A percentile compares a stretch with the other conserved stretches of the same genome.
phyloP scores from a whole-genome alignment of 1,284 basidiomycete genomes.

The Mycena citricolor region DNA sequence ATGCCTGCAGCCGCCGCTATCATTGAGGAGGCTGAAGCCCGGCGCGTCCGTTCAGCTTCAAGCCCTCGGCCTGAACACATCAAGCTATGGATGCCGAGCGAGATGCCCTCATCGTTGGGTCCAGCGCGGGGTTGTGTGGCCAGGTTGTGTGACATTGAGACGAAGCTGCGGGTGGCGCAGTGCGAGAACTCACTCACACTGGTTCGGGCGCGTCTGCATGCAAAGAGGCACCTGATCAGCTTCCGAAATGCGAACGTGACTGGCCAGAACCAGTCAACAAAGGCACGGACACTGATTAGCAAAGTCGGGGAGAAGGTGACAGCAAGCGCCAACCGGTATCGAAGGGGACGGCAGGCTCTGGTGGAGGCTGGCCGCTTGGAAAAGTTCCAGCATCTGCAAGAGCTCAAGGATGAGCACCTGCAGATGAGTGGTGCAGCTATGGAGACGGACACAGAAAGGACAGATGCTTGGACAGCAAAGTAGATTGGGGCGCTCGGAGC shows the following conservation, averaged over 20 bases:
- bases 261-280: constrained; percentile 1
- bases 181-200: constrained; percentile 6
- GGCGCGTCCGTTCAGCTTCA: neutral
- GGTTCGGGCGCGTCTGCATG: constrained; percentile 7
- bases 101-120: constrained; percentile 1
- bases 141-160: constrained; percentile 1
- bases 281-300: constrained; percentile 7
- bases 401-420: neutral
- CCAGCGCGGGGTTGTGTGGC: neutral
- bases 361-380: neutral
- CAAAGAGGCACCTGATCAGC: constrained; percentile 7
- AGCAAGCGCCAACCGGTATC: neutral
- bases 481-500: neutral
- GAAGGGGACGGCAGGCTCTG: constrained; percentile 2
- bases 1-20: constrained; percentile 9
- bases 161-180: constrained; percentile 1
- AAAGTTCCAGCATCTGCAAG: neutral
- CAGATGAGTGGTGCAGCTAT: neutral
- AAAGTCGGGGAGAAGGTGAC: neutral
- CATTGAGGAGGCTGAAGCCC: constrained; percentile 3
- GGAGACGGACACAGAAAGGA: constrained; percentile 1
- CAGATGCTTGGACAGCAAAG: constrained; percentile 3
- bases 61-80: constrained; percentile 10
- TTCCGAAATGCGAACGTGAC: constrained; percentile 12
- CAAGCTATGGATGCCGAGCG: constrained; percentile 13